Evolutionary conservation across 2,329 filamentous ascomycete species (phyloP), one percentile per base, ranked within the genome.

Genomic region (Huntiella moniliformis): DNA sequence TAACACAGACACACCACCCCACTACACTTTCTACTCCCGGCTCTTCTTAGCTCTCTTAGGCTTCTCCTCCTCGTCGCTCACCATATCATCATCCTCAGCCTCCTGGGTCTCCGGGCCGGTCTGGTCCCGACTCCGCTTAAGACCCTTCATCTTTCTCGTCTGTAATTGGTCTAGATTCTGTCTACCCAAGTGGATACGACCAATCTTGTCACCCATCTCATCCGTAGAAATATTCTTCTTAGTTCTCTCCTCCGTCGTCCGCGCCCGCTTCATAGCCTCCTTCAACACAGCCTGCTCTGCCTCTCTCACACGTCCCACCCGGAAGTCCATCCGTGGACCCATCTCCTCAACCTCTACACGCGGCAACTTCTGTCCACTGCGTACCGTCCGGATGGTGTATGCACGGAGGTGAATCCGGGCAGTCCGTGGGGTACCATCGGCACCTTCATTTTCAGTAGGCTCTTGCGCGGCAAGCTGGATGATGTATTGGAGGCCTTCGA

Each of bases 211-310:
- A 60, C 91, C 91, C 66, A 98, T 85, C 38, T 78, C 64, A 61
- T 96, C 87, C 48, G 82, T 92, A 46, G 77, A 74, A 55, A 98
- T 80, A 63, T 98, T 98, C 80, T 98, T 98, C 80, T 94, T 96
- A 51, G 80, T 79, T 63, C 71, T 69, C 65, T 83, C 79, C 65
- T 83, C 79, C 35, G 62, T 64, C 35, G 74, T 75, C 70, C 80
- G 87, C 43, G 84, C 73, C 67, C 80, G 85, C 73, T 79, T 84
- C 73, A 95, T 72, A 13, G 88, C 86, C 63, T 88, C 82, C 73
- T 94, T 96, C 71, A 81, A 73, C 64, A 83, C 73, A 10, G 72
- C 73, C 56, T 76, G 71, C 54, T 94, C 85, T 1, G 88, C 76
- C 61, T 91, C 79, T 57, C 76, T 76, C 53, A 79, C 67, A 54